phyloP scores from a whole-genome alignment of 495 filamentous ascomycete genomes.

The Amorphotheca resinae region DNA sequence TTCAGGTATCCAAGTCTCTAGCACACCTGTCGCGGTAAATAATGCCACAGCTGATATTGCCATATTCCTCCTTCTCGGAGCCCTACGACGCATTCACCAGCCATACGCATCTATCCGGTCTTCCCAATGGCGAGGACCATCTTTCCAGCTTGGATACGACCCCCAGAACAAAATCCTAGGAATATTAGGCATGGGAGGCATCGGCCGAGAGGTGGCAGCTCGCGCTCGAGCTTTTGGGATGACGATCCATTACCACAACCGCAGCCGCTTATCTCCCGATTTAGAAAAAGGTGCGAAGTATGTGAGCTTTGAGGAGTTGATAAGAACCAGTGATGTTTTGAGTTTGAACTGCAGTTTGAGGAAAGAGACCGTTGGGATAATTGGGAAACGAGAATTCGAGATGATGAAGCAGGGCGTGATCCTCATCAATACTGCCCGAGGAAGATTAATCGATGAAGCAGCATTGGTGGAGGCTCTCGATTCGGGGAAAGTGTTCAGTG shows the following conservation, averaged over 20 bases:
- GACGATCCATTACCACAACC: slow-evolving; percentile 59
- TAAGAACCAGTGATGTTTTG: slow-evolving; percentile 56
- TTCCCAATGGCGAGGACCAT: slow-evolving; percentile 39
- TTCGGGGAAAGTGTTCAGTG: slow-evolving; percentile 45
- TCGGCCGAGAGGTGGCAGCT: slow-evolving; percentile 43
- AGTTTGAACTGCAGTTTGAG: slow-evolving; percentile 53
- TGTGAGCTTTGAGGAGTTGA: slow-evolving; percentile 55
- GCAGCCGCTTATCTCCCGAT: slow-evolving; percentile 29
- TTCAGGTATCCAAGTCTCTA: slow-evolving; percentile 49
- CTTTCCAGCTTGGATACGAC: slow-evolving; percentile 30
- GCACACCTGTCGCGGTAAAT: slow-evolving; percentile 56
- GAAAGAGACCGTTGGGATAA: slow-evolving; percentile 46
- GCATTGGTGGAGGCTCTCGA: slow-evolving; percentile 46
- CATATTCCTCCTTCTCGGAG: slow-evolving; percentile 60
- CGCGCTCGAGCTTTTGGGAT: slow-evolving; percentile 48
- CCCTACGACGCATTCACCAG: slow-evolving; percentile 52
- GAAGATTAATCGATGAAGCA: slow-evolving; percentile 65
- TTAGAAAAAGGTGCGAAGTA: slow-evolving; percentile 53
- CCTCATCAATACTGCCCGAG: slow-evolving; percentile 71
- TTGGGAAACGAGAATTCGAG: slow-evolving; percentile 49
- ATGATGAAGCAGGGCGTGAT: slow-evolving; percentile 68
- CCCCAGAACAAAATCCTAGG: slow-evolving; percentile 63
- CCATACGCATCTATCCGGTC: slow-evolving; percentile 47
- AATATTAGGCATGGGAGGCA: slow-evolving; percentile 82
- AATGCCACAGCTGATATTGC: slow-evolving; percentile 60